Evolutionary conservation across 768 basidiomycete genomes (phyloP), one percentile per base, ranked within the genome.

Genomic region (Agrocybe praecox): DNA sequence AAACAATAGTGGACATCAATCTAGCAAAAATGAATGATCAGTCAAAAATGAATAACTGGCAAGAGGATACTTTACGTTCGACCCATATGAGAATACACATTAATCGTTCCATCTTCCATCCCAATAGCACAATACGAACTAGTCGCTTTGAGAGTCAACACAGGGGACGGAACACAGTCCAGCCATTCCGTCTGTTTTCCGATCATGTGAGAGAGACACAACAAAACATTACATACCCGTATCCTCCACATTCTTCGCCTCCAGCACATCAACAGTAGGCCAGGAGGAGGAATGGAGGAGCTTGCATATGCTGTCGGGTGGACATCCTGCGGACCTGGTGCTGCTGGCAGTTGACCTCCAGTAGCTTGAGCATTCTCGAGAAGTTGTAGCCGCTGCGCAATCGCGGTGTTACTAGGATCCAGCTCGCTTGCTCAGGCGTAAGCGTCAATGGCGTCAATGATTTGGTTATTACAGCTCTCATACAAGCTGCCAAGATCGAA

Each of bases 381-480:
- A 9, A 97, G 72, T 63, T 84, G 80, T 17, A 98, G 74, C 1
- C 96, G 84, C 59, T 90, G 87, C 26, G 89, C 85, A 71, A 98
- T 96, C 24, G 88, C 84, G 43, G 77, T 74, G 67, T 98, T 98
- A 55, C 72, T 74, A 0, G 96, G 94, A 69, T 98, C 97, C 46
- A 98, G 87, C 70, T 98, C 96, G 56, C 88, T 88, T 0, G 96
- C 97, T 33, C 96, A 86, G 11, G 93, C 92, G 67, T 99, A 99
- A 1, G 97, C 97, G 64, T 99, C 96, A 68, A 98, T 98, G 26
- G 97, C 97, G 70, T 99, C 97, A 34, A 90, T 90, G 68, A 98
- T 94, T 73, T 99, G 97, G 68, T 98, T 98, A 76, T 98, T 98
- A 80, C 96, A 99, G 62, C 90, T 92, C 74, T 99, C 97, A 69